Percentiles rank a stretch among this genome's conserved stretches.
Conservation (phyloP, 768 basidiomycete genomes). For the Panellus pusillus region DNA sequence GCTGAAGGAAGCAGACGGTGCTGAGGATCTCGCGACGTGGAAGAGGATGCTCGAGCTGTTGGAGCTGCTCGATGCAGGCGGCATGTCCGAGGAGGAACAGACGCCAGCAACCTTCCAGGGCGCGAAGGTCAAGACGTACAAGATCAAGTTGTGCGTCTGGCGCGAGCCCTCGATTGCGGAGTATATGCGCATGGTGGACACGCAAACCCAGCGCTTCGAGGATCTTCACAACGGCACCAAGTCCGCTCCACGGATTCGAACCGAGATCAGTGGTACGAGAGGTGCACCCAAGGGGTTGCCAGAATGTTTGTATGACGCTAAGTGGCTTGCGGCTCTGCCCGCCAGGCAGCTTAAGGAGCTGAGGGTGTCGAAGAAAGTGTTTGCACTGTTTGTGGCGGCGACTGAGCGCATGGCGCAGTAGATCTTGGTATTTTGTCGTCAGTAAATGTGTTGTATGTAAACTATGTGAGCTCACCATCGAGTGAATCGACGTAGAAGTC, state of each 20-base stretch:
- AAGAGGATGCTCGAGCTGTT: conserved; percentile 8
- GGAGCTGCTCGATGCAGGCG: not conserved
- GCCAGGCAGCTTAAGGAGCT: conserved; percentile 5
- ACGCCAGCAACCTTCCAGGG: not conserved
- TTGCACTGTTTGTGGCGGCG: conserved; percentile 12
- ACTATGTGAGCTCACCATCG: too few species aligned
- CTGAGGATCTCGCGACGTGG: conserved; percentile 7
- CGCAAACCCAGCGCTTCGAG: not conserved
- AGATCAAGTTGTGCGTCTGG: conserved; percentile 12
- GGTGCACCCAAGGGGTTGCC: not conserved
- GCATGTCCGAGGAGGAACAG: conserved; percentile 20
- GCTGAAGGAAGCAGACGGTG: conserved; percentile 3
- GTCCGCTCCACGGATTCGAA: not conserved
- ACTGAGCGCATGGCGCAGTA: conserved; percentile 1
- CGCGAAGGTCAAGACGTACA: not conserved
- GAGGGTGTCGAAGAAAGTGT: conserved; percentile 14
- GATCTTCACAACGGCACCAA: not conserved
- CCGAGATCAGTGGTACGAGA: not conserved
- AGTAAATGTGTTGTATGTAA: too few species aligned
- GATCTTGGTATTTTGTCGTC: too few species aligned
- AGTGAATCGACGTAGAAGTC: too few species aligned
- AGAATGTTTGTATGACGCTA: conserved; percentile 1
- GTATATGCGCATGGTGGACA: conserved; percentile 10
- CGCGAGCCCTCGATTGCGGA: conserved; percentile 2
- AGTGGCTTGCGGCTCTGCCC: conserved; percentile 12